Conservation (phyloP, 2,329 filamentous ascomycete species). For the Diaporthe eres region DNA sequence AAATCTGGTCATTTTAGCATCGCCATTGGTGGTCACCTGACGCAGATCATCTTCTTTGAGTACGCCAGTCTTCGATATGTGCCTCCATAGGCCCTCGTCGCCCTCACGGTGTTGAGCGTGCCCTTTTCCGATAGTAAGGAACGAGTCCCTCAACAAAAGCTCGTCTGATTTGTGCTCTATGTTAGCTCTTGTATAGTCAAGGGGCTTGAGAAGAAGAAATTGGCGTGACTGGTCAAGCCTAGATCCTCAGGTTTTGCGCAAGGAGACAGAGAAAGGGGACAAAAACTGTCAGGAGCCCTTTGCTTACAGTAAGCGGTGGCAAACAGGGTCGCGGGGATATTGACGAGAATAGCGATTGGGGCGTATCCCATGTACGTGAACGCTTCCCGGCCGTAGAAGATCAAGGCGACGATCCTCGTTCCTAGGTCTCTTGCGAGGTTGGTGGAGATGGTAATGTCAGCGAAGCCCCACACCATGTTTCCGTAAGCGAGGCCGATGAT, state of each 20-base stretch:
- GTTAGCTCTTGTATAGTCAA: not conserved
- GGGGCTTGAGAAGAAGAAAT: no score
- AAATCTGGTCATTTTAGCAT: conserved; percentile 13
- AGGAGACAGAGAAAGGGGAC: not conserved
- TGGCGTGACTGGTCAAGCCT: no score
- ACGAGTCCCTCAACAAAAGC: conserved; percentile 65
- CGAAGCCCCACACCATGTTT: conserved; percentile 70
- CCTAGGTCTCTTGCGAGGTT: conserved; percentile 72
- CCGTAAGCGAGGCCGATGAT: conserved; percentile 70
- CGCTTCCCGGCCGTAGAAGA: conserved; percentile 67
- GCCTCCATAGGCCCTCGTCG: conserved; percentile 62
- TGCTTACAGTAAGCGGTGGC: conserved; percentile 63
- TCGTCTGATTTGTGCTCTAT: conserved; percentile 45
- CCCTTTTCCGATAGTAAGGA: conserved; percentile 64
- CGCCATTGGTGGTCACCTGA: conserved; percentile 30
- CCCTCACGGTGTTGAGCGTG: conserved; percentile 64
- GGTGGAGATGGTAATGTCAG: conserved; percentile 66
- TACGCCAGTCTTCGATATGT: conserved; percentile 55
- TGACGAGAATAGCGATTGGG: conserved; percentile 69
- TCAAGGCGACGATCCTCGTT: conserved; percentile 70
- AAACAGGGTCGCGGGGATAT: conserved; percentile 69
- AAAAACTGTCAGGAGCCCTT: not conserved
- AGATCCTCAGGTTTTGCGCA: not conserved
- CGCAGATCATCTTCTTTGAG: conserved; percentile 45
- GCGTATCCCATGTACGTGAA: conserved; percentile 59